A percentile compares a stretch with the other conserved stretches of the same genome.
These are phyloP conservation scores for Leccinum rimulosum DNA, from an alignment of 768 basidiomycete species.

Conservation along the genomic window DNA sequence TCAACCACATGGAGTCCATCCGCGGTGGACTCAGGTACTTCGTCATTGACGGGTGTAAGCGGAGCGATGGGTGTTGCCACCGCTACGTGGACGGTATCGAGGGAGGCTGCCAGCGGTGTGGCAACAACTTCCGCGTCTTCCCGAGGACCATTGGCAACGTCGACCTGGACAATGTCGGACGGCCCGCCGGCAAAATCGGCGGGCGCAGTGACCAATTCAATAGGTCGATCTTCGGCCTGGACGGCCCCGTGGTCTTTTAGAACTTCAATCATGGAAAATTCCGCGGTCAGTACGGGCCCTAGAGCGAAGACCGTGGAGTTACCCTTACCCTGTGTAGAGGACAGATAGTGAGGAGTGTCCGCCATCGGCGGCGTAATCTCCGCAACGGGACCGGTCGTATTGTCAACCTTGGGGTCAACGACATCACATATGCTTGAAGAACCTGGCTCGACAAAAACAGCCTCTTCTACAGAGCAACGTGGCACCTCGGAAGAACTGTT, in stretches of 20 bases:
- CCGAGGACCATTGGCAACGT: constrained; percentile 5
- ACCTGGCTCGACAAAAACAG: constrained; percentile 3
- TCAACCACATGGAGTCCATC: constrained; percentile 4
- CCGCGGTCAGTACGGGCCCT: not conserved
- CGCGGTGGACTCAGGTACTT: not conserved
- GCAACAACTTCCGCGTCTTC: constrained; percentile 5
- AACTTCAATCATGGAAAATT: not conserved
- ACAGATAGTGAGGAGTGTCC: constrained; percentile 1
- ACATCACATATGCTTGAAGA: not conserved
- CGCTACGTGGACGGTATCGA: constrained; percentile 1
- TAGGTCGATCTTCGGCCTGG: not conserved
- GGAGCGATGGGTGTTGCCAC: not conserved
- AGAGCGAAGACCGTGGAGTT: constrained; percentile 1
- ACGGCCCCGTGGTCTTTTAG: not conserved
- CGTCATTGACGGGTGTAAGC: not conserved
- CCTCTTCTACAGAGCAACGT: constrained; percentile 9
- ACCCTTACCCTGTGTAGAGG: not conserved
- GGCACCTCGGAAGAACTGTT: not conserved
- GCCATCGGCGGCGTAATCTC: not conserved
- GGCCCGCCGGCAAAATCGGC: not conserved
- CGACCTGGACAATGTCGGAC: constrained; percentile 1
- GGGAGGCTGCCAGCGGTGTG: not conserved
- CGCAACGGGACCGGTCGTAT: not conserved
- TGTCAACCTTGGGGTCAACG: not conserved
- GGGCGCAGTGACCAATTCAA: not conserved